These are phyloP conservation scores for Rhynchosporium secalis DNA, from an alignment of 2,329 filamentous ascomycete genomes.

Conservation along the genomic window DNA sequence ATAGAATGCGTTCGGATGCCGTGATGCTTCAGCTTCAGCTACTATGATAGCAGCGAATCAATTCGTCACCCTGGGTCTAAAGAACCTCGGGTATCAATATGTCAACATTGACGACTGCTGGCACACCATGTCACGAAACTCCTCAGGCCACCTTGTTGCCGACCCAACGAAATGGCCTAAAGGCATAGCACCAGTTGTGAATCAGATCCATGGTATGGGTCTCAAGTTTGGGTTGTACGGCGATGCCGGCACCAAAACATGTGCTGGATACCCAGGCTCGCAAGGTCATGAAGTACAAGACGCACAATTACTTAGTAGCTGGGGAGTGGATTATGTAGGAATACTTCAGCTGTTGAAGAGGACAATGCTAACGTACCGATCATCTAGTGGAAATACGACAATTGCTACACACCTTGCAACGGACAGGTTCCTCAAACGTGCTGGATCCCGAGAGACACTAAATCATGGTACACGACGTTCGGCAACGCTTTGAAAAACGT, in stretches of 20 bases:
- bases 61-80: constrained; percentile 22
- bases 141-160: constrained; percentile 43
- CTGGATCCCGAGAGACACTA: background rate
- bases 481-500: constrained; percentile 48
- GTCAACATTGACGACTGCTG: constrained; percentile 50
- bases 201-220: constrained; percentile 22
- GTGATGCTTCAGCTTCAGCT: constrained; percentile 49
- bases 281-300: constrained; percentile 57
- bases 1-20: background rate
- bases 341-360: background rate
- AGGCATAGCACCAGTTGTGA: constrained; percentile 17
- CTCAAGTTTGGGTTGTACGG: constrained; percentile 44
- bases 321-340: background rate
- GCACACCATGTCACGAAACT: constrained; percentile 41
- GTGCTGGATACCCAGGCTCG: constrained; percentile 55
- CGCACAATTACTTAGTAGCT: constrained; percentile 51
- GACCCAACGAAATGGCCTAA: constrained; percentile 45
- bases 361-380: constrained; percentile 49
- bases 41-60: constrained; percentile 38
- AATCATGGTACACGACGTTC: constrained; percentile 50
- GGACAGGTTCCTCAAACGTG: background rate
- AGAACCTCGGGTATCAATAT: constrained; percentile 24
- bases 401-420: constrained; percentile 42
- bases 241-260: constrained; percentile 52
- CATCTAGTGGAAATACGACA: constrained; percentile 60